phyloP scores from a whole-genome alignment of 768 basidiomycete genomes.

The Rhizopogon vinicolor region DNA sequence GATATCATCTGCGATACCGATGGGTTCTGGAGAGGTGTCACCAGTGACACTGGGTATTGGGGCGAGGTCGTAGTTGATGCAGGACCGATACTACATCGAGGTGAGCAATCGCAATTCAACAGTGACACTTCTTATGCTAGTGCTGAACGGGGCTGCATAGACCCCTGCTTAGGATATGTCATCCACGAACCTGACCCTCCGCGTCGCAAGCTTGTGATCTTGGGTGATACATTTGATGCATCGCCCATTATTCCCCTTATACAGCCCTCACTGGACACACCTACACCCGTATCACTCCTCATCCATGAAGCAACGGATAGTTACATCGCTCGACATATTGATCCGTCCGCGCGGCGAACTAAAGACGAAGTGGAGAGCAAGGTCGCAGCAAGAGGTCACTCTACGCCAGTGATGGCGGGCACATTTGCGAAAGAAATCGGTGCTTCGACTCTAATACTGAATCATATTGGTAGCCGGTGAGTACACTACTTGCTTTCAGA shows the following conservation, averaged over 20 bases:
- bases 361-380: conserved; percentile 40
- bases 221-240: conserved; percentile 76
- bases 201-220: conserved; percentile 62
- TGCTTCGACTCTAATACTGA: conserved; percentile 62
- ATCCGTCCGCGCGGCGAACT: conserved; percentile 41
- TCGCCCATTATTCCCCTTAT: conserved; percentile 55
- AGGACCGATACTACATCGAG: conserved; percentile 72
- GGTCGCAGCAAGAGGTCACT: conserved; percentile 68
- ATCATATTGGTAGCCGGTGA: conserved; percentile 74
- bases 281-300: conserved; percentile 55
- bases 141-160: conserved; percentile 29
- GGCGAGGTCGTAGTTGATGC: conserved; percentile 60
- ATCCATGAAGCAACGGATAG: conserved; percentile 87
- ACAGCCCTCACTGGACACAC: conserved; percentile 7
- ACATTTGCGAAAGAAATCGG: conserved; percentile 58
- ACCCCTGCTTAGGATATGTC: conserved; percentile 77
- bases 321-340: conserved; percentile 53
- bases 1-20: conserved; percentile 52
- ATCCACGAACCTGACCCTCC: conserved; percentile 51
- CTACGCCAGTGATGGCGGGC: conserved; percentile 76
- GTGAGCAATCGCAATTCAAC: conserved; percentile 31
- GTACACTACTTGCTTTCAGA: conserved; percentile 9
- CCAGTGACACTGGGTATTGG: conserved; percentile 30
- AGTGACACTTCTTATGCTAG: neutral
- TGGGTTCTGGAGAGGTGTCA: conserved; percentile 65